phyloP scores from a whole-genome alignment of 2,329 filamentous ascomycete species.

The Arthrobotrys entomopaga region DNA sequence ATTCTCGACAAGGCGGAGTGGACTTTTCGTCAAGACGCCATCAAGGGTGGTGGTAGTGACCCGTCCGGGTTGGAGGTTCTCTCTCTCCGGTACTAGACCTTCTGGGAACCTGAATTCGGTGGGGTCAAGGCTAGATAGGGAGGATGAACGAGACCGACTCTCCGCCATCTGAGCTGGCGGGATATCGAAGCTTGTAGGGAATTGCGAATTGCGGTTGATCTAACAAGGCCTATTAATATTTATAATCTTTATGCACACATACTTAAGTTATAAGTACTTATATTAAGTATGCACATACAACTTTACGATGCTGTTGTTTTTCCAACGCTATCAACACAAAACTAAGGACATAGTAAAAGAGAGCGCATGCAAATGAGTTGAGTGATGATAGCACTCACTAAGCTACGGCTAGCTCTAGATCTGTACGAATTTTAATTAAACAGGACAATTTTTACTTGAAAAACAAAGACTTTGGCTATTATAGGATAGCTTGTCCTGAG shows the following conservation, averaged over 20 bases:
- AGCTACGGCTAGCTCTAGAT: no score
- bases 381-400: no score
- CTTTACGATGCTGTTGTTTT: not conserved
- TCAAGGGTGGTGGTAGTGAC: slow-evolving; percentile 73
- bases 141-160: slow-evolving; percentile 42
- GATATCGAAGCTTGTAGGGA: not conserved
- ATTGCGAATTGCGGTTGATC: not conserved
- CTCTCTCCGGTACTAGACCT: slow-evolving; percentile 44
- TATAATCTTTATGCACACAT: not conserved
- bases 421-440: no score
- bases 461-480: no score
- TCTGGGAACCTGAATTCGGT: slow-evolving; percentile 47
- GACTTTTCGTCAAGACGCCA: slow-evolving; percentile 72
- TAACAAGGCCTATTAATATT: not conserved
- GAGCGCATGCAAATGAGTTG: no score
- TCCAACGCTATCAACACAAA: slow-evolving; percentile 14
- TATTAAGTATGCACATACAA: not conserved
- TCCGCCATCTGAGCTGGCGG: slow-evolving; percentile 19
- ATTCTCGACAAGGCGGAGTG: slow-evolving; percentile 84
- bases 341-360: not conserved
- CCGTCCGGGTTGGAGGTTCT: slow-evolving; percentile 40
- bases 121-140: slow-evolving; percentile 47
- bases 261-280: not conserved
- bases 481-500: no score
- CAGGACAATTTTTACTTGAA: no score